Conservation (phyloP, 495 filamentous ascomycete species). For the Pseudomonodictys pantanalensis region DNA sequence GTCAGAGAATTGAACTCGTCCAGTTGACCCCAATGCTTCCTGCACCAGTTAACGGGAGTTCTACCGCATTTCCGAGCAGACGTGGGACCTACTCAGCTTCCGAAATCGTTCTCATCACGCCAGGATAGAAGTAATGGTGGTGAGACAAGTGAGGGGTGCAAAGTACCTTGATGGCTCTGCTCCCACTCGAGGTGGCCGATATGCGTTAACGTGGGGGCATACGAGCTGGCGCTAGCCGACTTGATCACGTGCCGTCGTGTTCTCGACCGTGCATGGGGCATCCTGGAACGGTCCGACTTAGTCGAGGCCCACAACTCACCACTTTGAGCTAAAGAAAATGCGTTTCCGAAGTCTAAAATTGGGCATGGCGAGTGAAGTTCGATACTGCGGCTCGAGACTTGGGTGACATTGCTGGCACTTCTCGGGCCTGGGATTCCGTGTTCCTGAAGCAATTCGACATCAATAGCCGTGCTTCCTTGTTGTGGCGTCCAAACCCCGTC, state of each 20-base stretch:
- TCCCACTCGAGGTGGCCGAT: not conserved
- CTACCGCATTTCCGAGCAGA: not conserved
- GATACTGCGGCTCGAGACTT: too few relatives aligned
- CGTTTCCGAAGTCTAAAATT: too few relatives aligned
- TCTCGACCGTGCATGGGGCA: not conserved
- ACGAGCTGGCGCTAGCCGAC: not conserved
- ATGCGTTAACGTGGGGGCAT: not conserved
- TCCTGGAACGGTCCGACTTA: not conserved
- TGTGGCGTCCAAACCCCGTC: too few relatives aligned
- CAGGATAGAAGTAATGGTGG: not conserved
- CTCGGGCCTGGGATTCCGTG: too few relatives aligned
- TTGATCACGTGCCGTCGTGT: not conserved
- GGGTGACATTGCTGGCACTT: too few relatives aligned
- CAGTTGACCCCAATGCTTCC: slow-evolving; percentile 38
- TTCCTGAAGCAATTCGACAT: too few relatives aligned
- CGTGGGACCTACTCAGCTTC: slow-evolving; percentile 25
- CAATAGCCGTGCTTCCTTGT: too few relatives aligned
- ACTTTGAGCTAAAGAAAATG: too few relatives aligned
- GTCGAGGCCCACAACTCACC: too few relatives aligned
- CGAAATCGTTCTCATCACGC: slow-evolving; percentile 22
- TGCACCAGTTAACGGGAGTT: not conserved
- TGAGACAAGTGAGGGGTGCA: not conserved
- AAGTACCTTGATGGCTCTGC: slow-evolving; percentile 18
- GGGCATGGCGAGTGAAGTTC: too few relatives aligned
- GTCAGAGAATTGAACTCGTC: slow-evolving; percentile 43